Evolutionary conservation across 2,329 filamentous ascomycete genomes (phyloP).

Genomic region (Apiospora sp.): DNA sequence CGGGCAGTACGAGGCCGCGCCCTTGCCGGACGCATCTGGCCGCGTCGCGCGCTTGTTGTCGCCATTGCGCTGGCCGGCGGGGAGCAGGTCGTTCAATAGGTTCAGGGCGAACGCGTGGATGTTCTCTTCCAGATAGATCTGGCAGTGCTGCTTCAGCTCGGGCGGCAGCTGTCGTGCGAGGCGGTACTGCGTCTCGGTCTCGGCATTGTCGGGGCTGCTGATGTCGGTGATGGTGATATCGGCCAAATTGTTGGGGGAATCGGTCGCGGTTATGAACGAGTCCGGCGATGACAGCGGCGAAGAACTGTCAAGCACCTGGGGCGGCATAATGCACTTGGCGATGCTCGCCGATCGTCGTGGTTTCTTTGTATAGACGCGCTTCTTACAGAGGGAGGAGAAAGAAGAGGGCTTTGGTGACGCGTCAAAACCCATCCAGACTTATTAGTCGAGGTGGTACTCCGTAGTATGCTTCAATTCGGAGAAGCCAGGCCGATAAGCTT

Average conservation of each 20-base stretch:
- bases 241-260: conserved; percentile 30
- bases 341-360: background rate
- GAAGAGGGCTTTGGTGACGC: background rate
- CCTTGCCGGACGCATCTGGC: background rate
- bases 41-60: conserved; percentile 22
- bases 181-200: conserved; percentile 53
- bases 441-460: no score
- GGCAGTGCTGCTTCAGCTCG: conserved; percentile 71
- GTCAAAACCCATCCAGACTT: background rate
- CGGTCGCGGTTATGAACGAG: conserved; percentile 37
- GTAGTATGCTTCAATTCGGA: background rate
- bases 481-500: background rate
- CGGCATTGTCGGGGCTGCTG: conserved; percentile 33
- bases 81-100: conserved; percentile 71
- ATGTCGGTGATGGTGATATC: conserved; percentile 32
- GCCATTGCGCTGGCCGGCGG: conserved; percentile 23
- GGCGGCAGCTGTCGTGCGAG: conserved; percentile 64
- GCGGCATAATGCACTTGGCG: conserved; percentile 30
- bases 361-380: background rate
- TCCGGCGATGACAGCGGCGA: conserved; percentile 35
- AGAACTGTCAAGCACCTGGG: conserved; percentile 26
- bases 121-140: conserved; percentile 78
- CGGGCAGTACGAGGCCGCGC: conserved; percentile 65
- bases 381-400: background rate
- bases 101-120: conserved; percentile 69